Evolutionary conservation across 1,139 yeast genomes (phyloP).

Genomic region (Geotrichum citri-aurantii): DNA sequence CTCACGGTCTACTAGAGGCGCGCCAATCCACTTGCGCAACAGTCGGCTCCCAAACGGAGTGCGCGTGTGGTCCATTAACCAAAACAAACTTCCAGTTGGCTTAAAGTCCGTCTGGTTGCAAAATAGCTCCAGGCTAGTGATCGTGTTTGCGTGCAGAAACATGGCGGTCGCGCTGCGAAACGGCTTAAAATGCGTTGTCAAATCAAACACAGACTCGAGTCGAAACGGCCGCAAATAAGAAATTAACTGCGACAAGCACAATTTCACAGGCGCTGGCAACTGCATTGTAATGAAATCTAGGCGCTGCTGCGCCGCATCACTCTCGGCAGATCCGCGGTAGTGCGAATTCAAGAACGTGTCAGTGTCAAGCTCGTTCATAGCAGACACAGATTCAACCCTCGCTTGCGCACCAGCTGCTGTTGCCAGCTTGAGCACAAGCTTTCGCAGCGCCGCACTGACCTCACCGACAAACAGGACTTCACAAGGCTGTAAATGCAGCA

Average conservation of each 20-base stretch:
- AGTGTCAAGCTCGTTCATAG: slow-evolving; percentile 21
- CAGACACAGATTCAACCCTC: slow-evolving; percentile 16
- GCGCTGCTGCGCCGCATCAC: background rate
- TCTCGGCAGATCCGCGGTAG: background rate
- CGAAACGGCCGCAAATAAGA: slow-evolving; percentile 57
- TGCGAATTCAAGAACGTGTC: slow-evolving; percentile 6
- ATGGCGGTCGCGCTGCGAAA: slow-evolving; percentile 53
- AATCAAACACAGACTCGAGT: slow-evolving; percentile 51
- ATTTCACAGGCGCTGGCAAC: slow-evolving; percentile 30
- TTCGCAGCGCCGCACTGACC: slow-evolving; percentile 35
- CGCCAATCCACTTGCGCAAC: slow-evolving; percentile 64
- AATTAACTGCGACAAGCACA: slow-evolving; percentile 47
- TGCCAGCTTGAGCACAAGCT: slow-evolving; percentile 25
- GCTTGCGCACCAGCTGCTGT: slow-evolving; percentile 2
- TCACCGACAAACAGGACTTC: slow-evolving; percentile 53
- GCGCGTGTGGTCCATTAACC: slow-evolving; percentile 74
- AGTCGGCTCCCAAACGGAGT: slow-evolving; percentile 71
- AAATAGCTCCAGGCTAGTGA: slow-evolving; percentile 69
- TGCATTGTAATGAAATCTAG: slow-evolving; percentile 8
- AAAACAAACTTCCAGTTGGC: slow-evolving; percentile 62
- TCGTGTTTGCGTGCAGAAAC: slow-evolving; percentile 63
- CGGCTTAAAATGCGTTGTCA: slow-evolving; percentile 45
- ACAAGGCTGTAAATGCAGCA: slow-evolving; percentile 66
- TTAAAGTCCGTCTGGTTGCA: slow-evolving; percentile 53
- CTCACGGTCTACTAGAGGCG: slow-evolving; percentile 55